A percentile compares a stretch with the other conserved stretches of the same genome.
phyloP scores from a whole-genome alignment of 31 red algal species.

The Asparagopsis taxiformis region DNA sequence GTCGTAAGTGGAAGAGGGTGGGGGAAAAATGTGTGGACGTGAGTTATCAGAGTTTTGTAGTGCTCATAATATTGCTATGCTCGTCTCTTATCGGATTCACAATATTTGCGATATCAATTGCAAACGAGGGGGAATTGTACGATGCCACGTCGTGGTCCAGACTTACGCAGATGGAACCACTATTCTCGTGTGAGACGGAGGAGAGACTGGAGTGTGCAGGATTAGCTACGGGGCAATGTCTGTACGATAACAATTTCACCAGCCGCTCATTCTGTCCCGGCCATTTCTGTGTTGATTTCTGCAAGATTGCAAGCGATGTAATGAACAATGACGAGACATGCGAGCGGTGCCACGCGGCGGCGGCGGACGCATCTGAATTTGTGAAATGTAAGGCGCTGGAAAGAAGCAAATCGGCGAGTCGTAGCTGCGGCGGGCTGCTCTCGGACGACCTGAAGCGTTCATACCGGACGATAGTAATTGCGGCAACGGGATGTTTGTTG shows the following conservation, averaged over 20 bases:
- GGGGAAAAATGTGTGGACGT: conserved; percentile 23
- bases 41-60: conserved; percentile 22
- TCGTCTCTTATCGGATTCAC: conserved; percentile 7
- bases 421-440: background rate
- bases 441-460: conserved; percentile 11
- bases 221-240: conserved; percentile 21
- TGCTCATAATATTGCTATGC: conserved; percentile 23
- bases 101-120: background rate
- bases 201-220: conserved; percentile 33
- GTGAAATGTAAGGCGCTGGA: conserved; percentile 33
- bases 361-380: background rate
- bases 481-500: conserved; percentile 12
- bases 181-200: conserved; percentile 25
- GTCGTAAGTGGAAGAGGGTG: background rate
- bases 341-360: conserved; percentile 13
- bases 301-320: conserved; percentile 32
- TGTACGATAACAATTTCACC: conserved; percentile 16
- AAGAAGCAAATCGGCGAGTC: background rate
- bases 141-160: conserved; percentile 11
- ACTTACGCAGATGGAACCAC: conserved; percentile 16
- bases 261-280: conserved; percentile 43
- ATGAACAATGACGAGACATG: conserved; percentile 20
- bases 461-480: conserved; percentile 15
- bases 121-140: conserved; percentile 29
- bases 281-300: conserved; percentile 66